Percentiles rank a stretch among this genome's conserved stretches.
Evolutionary conservation across 495 filamentous ascomycete genomes (phyloP).

Genomic region (Rostrohypoxylon terebratum): DNA sequence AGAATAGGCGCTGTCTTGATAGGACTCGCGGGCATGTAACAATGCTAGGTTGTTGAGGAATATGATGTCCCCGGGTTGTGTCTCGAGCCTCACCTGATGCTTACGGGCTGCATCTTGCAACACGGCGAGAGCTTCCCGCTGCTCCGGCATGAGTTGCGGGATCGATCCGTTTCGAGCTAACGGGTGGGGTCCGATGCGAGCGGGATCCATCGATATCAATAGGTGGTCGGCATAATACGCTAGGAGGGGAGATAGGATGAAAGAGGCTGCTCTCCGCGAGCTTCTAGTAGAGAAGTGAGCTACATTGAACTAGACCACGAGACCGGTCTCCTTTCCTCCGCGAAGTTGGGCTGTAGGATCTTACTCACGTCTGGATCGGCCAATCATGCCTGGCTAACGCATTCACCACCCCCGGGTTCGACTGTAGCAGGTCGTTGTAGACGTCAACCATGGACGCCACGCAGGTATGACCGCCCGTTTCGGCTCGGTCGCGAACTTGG

Average conservation of each 20-base stretch:
- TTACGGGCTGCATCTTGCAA: slow-evolving; percentile 51
- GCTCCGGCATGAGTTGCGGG: slow-evolving; percentile 50
- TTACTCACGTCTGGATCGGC: slow-evolving; percentile 60
- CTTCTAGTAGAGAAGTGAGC: slow-evolving; percentile 37
- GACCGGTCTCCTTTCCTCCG: neutral
- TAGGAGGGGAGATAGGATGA: slow-evolving; percentile 55
- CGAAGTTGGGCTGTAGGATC: neutral
- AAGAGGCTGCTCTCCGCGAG: slow-evolving; percentile 49
- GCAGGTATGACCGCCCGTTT: slow-evolving; percentile 55
- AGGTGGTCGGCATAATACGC: slow-evolving; percentile 51
- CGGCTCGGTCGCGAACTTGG: slow-evolving; percentile 55
- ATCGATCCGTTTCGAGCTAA: slow-evolving; percentile 38
- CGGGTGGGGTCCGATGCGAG: slow-evolving; percentile 59
- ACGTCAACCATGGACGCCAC: slow-evolving; percentile 56
- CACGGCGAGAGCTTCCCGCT: slow-evolving; percentile 52
- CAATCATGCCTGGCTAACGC: slow-evolving; percentile 50
- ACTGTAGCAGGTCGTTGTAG: slow-evolving; percentile 52
- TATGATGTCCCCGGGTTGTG: slow-evolving; percentile 68
- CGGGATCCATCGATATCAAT: slow-evolving; percentile 56
- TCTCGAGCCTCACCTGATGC: slow-evolving; percentile 56
- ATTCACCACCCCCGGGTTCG: slow-evolving; percentile 50
- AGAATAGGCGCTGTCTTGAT: slow-evolving; percentile 51
- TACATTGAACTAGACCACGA: neutral
- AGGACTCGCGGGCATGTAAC: slow-evolving; percentile 67
- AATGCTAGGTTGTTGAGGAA: slow-evolving; percentile 72